Evolutionary conservation across 371 early-diverging fungal species (phyloP).

Genomic region (Blakeslea trispora): DNA sequence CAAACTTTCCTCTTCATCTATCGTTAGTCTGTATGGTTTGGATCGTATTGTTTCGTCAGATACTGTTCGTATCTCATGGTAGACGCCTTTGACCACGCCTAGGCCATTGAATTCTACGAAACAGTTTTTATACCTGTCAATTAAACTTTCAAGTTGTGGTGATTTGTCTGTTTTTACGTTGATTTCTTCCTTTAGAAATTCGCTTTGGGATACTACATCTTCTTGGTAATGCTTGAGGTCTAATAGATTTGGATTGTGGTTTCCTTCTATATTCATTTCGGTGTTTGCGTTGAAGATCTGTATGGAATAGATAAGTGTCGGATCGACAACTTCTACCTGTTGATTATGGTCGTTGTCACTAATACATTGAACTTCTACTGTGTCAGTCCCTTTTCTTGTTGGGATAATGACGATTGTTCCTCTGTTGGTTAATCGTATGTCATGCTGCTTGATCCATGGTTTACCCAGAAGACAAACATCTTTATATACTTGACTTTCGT

Average conservation of each 20-base stretch:
- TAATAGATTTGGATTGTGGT: too few relatives aligned
- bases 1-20: constrained; percentile 18
- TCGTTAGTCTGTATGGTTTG: constrained; percentile 9
- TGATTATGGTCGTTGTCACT: neutral
- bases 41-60: constrained; percentile 3
- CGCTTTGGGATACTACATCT: constrained; percentile 5
- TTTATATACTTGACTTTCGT: neutral
- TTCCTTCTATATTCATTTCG: neutral
- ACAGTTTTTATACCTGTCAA: neutral
- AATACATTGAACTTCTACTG: constrained; percentile 11
- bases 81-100: neutral
- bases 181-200: neutral
- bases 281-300: neutral
- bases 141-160: too few relatives aligned
- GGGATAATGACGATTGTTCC: neutral
- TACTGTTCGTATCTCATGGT: neutral
- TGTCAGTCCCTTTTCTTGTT: neutral
- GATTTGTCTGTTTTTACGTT: neutral
- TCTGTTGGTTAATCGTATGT: neutral
- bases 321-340: neutral
- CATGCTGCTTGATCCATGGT: constrained; percentile 10
- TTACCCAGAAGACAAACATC: constrained; percentile 8
- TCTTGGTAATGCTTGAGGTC: too few relatives aligned
- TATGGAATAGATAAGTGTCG: neutral
- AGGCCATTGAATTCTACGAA: constrained; percentile 9